Percentiles rank a stretch among this genome's conserved stretches.
Evolutionary conservation across 2,329 filamentous ascomycete genomes (phyloP).

Genomic region (Aspergillus versicolor): DNA sequence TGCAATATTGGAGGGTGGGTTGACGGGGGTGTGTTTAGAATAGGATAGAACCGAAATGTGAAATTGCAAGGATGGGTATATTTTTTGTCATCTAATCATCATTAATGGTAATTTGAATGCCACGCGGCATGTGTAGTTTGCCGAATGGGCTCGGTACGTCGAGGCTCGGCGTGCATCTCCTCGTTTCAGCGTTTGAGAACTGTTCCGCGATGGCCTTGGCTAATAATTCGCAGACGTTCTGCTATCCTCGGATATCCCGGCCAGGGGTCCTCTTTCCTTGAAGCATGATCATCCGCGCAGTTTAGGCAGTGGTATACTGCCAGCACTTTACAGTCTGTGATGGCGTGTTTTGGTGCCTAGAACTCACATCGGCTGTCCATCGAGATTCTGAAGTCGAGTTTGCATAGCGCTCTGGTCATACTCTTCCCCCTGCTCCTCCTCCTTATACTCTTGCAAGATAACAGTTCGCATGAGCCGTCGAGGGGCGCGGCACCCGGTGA

Average conservation of each 20-base stretch:
- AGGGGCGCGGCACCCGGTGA: conserved; percentile 40
- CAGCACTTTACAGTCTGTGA: not conserved
- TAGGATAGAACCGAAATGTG: not conserved
- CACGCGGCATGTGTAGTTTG: too few species aligned
- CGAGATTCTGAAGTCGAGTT: conserved; percentile 30
- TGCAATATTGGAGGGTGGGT: too few species aligned
- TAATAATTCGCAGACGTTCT: not conserved
- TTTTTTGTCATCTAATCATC: too few species aligned
- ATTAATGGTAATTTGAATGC: too few species aligned
- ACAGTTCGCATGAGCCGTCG: conserved; percentile 38
- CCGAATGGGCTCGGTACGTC: too few species aligned
- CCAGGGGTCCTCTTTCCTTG: too few species aligned
- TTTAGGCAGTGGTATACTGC: not conserved
- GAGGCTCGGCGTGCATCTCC: not conserved
- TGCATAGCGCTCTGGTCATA: conserved; percentile 31
- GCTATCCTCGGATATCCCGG: too few species aligned
- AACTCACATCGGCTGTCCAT: conserved; percentile 32
- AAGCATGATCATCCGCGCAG: too few species aligned
- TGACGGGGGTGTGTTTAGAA: not conserved
- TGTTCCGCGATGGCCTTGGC: not conserved
- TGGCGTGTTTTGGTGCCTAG: not conserved
- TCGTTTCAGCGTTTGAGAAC: not conserved
- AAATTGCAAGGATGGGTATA: too few species aligned
- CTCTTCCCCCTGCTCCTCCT: conserved; percentile 29
- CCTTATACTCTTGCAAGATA: conserved; percentile 36